Conservation (phyloP, 1,284 basidiomycete species). For the Meripilus lineatus region DNA sequence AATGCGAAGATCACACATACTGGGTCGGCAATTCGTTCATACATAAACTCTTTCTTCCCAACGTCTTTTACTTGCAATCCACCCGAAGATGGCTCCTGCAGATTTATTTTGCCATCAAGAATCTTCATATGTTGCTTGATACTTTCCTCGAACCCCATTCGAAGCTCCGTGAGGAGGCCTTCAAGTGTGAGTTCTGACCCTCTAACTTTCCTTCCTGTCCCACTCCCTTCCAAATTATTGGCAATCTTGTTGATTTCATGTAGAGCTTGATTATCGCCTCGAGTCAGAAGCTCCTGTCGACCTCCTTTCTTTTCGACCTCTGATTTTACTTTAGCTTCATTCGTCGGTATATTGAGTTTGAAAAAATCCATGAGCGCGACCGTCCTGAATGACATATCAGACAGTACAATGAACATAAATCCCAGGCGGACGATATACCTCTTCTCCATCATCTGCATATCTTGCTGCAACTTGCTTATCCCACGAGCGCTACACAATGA, state of each 20-base stretch:
- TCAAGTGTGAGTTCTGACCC: conserved; percentile 9
- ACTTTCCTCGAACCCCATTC: conserved; percentile 19
- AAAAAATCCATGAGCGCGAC: conserved; percentile 14
- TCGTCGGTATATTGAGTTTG: conserved; percentile 9
- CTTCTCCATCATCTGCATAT: no score
- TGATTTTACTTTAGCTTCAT: conserved; percentile 12
- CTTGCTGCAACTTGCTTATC: conserved; percentile 29
- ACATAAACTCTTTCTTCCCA: conserved; percentile 22
- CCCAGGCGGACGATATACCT: conserved; percentile 16
- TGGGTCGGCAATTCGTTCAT: no score
- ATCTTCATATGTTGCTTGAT: conserved; percentile 22
- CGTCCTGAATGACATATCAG: conserved; percentile 4
- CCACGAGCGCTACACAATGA: conserved; percentile 29
- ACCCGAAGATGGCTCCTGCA: no score
- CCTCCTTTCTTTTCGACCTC: conserved; percentile 11
- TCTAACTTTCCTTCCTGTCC: no score
- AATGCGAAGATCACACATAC: no score
- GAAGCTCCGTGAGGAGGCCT: conserved; percentile 24
- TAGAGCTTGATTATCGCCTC: conserved; percentile 12
- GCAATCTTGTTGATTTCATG: conserved; percentile 11
- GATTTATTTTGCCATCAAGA: conserved; percentile 28
- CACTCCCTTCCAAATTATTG: no score
- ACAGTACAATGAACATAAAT: conserved; percentile 17
- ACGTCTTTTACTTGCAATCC: conserved; percentile 22
- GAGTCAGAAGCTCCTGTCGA: conserved; percentile 1